A percentile compares a stretch with the other conserved stretches of the same genome.
Evolutionary conservation across 2,329 filamentous ascomycete genomes (phyloP).

Genomic region (Amesomyces nigricolor): DNA sequence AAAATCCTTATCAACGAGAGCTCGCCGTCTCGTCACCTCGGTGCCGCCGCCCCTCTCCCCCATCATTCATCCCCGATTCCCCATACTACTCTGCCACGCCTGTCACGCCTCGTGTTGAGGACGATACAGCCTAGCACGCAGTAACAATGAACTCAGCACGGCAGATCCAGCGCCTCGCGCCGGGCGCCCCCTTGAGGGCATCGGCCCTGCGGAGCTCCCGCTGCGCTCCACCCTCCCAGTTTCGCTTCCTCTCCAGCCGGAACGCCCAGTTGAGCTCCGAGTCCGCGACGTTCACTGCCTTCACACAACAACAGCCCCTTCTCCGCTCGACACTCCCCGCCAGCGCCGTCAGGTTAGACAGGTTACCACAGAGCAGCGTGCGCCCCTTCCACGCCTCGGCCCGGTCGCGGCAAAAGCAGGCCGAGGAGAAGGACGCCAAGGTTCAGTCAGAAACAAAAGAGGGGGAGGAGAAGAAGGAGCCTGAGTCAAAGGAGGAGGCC

Average conservation of each 20-base stretch:
- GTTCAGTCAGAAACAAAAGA: slow-evolving; percentile 24
- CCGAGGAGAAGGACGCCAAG: slow-evolving; percentile 22
- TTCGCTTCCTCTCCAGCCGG: slow-evolving; percentile 21
- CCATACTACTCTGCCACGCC: not conserved
- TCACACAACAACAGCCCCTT: slow-evolving; percentile 31
- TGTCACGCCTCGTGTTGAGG: slow-evolving; percentile 6
- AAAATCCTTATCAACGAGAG: slow-evolving; percentile 14
- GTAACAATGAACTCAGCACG: slow-evolving; percentile 25
- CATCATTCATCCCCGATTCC: not conserved
- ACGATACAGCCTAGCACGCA: slow-evolving; percentile 4
- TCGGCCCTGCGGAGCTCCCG: slow-evolving; percentile 18
- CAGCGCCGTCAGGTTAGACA: slow-evolving; percentile 36
- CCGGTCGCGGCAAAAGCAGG: slow-evolving; percentile 27
- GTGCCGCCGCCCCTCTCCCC: slow-evolving; percentile 1
- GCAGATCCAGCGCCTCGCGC: slow-evolving; percentile 23
- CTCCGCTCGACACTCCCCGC: slow-evolving; percentile 44
- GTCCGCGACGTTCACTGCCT: slow-evolving; percentile 27
- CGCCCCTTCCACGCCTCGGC: slow-evolving; percentile 38
- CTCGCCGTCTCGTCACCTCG: not conserved
- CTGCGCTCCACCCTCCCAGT: slow-evolving; percentile 16
- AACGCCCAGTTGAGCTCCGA: slow-evolving; percentile 29
- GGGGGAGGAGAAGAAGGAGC: slow-evolving; percentile 13
- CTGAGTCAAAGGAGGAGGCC: slow-evolving; percentile 23
- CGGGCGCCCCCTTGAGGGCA: slow-evolving; percentile 21
- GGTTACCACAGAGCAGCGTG: slow-evolving; percentile 25